Percentiles rank a stretch among this genome's conserved stretches.
Conservation (phyloP, 148 eudicot species). For the Hydrangea macrophylla region DNA sequence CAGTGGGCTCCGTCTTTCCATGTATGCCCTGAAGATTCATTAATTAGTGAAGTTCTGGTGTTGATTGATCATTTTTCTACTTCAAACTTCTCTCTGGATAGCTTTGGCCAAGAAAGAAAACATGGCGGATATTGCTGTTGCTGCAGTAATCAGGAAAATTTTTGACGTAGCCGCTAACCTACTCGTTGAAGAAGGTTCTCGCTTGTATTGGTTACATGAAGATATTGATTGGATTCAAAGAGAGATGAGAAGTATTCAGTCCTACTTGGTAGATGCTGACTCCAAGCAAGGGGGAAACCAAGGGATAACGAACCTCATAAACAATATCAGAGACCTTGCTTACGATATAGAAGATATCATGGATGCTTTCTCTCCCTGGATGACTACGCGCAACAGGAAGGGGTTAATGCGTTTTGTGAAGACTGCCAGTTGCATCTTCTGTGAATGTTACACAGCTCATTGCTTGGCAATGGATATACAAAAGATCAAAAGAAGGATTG, state of each 20-base stretch:
- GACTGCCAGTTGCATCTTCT: no score
- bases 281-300: background rate
- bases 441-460: background rate
- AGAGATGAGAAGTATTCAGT: slow-evolving; percentile 10
- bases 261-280: slow-evolving; percentile 18
- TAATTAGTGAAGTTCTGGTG: no score
- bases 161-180: background rate
- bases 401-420: background rate
- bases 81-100: background rate
- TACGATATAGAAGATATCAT: slow-evolving; percentile 16
- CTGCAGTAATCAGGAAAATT: background rate
- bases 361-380: background rate
- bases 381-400: background rate
- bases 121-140: slow-evolving; percentile 12
- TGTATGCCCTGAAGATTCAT: no score
- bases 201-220: background rate
- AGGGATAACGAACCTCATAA: background rate
- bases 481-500: slow-evolving; percentile 2
- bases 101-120: background rate
- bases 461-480: background rate
- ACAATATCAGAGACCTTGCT: slow-evolving; percentile 10
- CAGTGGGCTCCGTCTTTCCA: no score
- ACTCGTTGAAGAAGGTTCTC: background rate
- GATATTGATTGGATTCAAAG: slow-evolving; percentile 13
- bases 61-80: no score